These are phyloP conservation scores for Cyclanthera cordifolia DNA, from an alignment of 306 rosid species.

Conservation along the genomic window DNA sequence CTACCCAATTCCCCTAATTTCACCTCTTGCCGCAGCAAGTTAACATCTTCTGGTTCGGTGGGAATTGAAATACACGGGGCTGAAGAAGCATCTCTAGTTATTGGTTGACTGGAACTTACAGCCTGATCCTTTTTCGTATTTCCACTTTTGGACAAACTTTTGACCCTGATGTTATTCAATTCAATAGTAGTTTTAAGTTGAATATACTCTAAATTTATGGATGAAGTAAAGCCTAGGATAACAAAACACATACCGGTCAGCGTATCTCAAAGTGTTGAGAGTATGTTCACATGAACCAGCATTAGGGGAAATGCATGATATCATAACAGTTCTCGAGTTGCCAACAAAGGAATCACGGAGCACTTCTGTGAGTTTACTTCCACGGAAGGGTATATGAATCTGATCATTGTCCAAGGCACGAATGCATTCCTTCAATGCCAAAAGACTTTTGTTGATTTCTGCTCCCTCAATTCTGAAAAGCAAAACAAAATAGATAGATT, in stretches of 20 bases:
- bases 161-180: slow-evolving; percentile 65
- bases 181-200: slow-evolving; percentile 19
- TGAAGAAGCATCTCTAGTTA: slow-evolving; percentile 48
- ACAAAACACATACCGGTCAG: slow-evolving; percentile 54
- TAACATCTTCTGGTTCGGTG: slow-evolving; percentile 37
- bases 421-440: slow-evolving; percentile 94
- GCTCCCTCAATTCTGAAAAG: slow-evolving; percentile 87
- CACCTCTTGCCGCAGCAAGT: slow-evolving; percentile 52
- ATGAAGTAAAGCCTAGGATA: slow-evolving; percentile 8
- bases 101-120: slow-evolving; percentile 31
- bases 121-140: slow-evolving; percentile 76
- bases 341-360: slow-evolving; percentile 98
- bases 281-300: slow-evolving; percentile 97
- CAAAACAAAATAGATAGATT: neutral
- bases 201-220: neutral
- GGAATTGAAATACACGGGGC: slow-evolving; percentile 39
- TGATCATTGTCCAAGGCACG: slow-evolving; percentile 98
- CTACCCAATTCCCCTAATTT: slow-evolving; percentile 41
- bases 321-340: slow-evolving; percentile 92
- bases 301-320: slow-evolving; percentile 96
- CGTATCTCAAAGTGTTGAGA: slow-evolving; percentile 91
- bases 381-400: slow-evolving; percentile 93
- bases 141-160: slow-evolving; percentile 86
- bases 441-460: slow-evolving; percentile 90
- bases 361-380: slow-evolving; percentile 98